Base-by-base conservation (phyloP, 306 rosid species). In the Styphnolobium japonicum region DNA sequence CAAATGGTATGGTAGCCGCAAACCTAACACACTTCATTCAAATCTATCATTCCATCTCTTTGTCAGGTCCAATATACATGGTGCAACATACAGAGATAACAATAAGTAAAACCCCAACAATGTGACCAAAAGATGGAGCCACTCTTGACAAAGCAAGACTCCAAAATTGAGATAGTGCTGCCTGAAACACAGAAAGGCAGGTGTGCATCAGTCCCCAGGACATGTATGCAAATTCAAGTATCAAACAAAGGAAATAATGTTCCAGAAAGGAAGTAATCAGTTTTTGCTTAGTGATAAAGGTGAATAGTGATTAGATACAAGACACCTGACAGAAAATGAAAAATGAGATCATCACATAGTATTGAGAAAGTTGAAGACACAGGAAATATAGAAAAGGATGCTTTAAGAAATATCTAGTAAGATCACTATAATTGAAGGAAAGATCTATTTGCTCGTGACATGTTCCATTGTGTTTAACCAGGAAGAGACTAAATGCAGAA, bases 41-140 rank as follows among this genome's bases (percentile, higher is more conserved):
- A 43, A 83, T 65, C 43, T 49, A 27, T 92, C 82, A 76, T 71
- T 83, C 93, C 39, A 29, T 75, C 65, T 91, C 97, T 79, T 74
- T 93, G 43, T 91, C 92, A n/a, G 98, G 93, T 80, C 98, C 98
- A 69, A 87, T 45, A 66, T 88, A 93, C 76, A 93, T 42, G 49
- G 98, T 93, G 86, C 66, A 83, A 82, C 84, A 57, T n/a, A 82
- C 83, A 21, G 98, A 93, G 60, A 89, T 14, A 10, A 89, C 84
- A 74, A 93, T 83, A 19, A 93, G 89, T 19, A 89, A 49, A 78
- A 78, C 82, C 46, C 98, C 94, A 22, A 85, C 51, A 36, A 91
- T 68, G 58, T 81, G 89, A 53, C 89, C 92, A 27, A 88, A 89
- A 43, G 88, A 79, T 64, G 87, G 90, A 57, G 86, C 82, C 46